Base-by-base conservation (phyloP, 1,284 basidiomycete species). In the Moesziomyces globuligerus region DNA sequence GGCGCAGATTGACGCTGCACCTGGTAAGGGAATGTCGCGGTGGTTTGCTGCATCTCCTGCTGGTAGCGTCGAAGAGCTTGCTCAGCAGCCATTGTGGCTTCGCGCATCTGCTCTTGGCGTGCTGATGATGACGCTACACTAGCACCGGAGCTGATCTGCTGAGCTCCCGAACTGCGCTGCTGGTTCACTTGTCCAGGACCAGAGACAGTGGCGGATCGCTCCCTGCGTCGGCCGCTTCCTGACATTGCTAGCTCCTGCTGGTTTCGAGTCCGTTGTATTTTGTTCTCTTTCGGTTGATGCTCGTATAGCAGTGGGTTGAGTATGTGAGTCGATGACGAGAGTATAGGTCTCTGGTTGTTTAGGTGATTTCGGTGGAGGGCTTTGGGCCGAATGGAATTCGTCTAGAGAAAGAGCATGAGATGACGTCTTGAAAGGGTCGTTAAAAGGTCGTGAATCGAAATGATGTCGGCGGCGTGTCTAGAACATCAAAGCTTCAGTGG, bases 141-240 rank as follows among this genome's bases (percentile, higher is more conserved):
- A 6, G 36, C 34, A n/a, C 28, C 28, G 10, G 46, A 39, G 20
- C n/a, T 18, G 7, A 36, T 41, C 0, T 21, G 18, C 3, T 34
- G 20, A 21, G 25, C 21, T 7, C 17, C 26, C 29, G 29, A 32
- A 15, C 6, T 32, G 29, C 29, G 29, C 6, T 13, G 37, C 45
- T 32, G 32, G n/a, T 29, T 18, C 5, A 25, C 4, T 34, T 29
- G n/a, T 5, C 29, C 37, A 13, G 42, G 17, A 11, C 28, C 49
- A 24, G 61, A 58, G 18, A 57, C 24, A 26, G 61, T 48, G n/a
- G 48, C 10, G 7, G 53, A 57, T 25, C 54, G 49, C 49, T 65
- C 42, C 20, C 49, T 44, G 44, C 32, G 50, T 39, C 38, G 36
- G n/a, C 37, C 29, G 13, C 40, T 32, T 46, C 46, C 50, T 5